Evolutionary conservation across 192 early-diverging fungal species (phyloP).

Genomic region (Coemansia sp.): DNA sequence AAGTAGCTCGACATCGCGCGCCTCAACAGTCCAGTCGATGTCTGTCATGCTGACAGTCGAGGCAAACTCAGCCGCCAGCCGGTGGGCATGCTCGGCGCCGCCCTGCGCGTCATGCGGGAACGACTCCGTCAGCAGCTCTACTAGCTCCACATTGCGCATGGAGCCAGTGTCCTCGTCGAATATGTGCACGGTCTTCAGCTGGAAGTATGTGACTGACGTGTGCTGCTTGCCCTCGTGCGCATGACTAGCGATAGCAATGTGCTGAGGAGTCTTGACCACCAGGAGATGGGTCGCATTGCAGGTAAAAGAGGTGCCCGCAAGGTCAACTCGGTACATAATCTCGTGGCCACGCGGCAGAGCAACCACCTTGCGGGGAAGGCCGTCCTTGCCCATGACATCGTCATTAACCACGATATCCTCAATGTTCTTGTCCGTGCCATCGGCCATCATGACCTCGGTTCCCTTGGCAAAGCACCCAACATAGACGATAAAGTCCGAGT

Average conservation of each 20-base stretch:
- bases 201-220: slow-evolving; percentile 23
- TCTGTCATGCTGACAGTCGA: slow-evolving; percentile 11
- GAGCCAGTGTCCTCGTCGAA: not conserved
- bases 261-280: slow-evolving; percentile 31
- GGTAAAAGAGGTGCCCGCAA: slow-evolving; percentile 15
- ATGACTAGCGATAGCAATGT: not conserved
- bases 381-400: slow-evolving; percentile 40
- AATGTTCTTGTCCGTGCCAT: slow-evolving; percentile 20
- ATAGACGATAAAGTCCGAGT: slow-evolving; percentile 99
- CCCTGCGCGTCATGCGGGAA: not conserved
- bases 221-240: slow-evolving; percentile 2
- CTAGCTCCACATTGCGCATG: not conserved
- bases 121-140: not conserved
- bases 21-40: slow-evolving; percentile 32
- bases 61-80: too few relatives aligned
- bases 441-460: slow-evolving; percentile 64
- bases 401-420: slow-evolving; percentile 36
- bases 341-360: slow-evolving; percentile 43
- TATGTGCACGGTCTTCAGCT: slow-evolving; percentile 1
- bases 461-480: slow-evolving; percentile 71
- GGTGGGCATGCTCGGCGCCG: too few relatives aligned
- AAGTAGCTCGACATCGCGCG: slow-evolving; percentile 35
- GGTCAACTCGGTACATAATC: slow-evolving; percentile 32
- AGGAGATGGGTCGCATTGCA: slow-evolving; percentile 43
- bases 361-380: slow-evolving; percentile 36